phyloP scores from a whole-genome alignment of 139 green algal genomes.

The Volvox reticuliferus region DNA sequence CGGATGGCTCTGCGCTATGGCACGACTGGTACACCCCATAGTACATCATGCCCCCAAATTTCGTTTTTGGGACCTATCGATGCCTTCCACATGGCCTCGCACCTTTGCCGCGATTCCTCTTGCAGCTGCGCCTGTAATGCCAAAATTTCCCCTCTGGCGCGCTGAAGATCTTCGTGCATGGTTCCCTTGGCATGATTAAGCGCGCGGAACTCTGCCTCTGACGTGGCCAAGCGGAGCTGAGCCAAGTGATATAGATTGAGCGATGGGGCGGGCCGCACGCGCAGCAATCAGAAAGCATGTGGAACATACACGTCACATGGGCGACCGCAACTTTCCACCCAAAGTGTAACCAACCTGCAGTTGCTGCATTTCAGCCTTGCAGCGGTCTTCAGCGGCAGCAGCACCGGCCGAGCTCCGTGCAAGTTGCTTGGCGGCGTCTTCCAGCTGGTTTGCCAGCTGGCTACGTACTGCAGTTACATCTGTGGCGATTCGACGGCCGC shows the following conservation, averaged over 20 bases:
- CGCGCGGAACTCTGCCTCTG: constrained; percentile 13
- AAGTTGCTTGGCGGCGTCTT: not conserved
- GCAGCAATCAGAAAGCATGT: not conserved
- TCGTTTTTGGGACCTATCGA: not conserved
- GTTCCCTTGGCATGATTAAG: constrained; percentile 14
- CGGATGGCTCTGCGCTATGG: too few species aligned
- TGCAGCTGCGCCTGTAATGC: constrained; percentile 21
- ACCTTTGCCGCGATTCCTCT: constrained; percentile 9
- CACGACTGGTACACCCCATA: too few species aligned
- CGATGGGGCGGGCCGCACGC: not conserved
- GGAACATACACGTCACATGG: too few species aligned
- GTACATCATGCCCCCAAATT: too few species aligned
- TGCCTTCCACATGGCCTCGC: not conserved
- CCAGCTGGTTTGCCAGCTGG: constrained; percentile 29
- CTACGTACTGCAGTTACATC: not conserved
- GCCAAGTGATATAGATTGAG: not conserved
- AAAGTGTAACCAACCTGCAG: not conserved
- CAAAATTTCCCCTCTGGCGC: not conserved
- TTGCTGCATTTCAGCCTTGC: constrained; percentile 26
- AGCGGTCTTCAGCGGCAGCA: not conserved
- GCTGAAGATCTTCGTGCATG: constrained; percentile 24
- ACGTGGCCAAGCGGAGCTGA: constrained; percentile 15
- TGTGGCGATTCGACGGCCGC: not conserved
- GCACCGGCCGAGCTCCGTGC: not conserved
- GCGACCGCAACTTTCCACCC: too few species aligned